Evolutionary conservation across 345 rosid genomes (phyloP), one percentile per base, ranked within the genome.

Genomic region (Hirschfeldia incana): DNA sequence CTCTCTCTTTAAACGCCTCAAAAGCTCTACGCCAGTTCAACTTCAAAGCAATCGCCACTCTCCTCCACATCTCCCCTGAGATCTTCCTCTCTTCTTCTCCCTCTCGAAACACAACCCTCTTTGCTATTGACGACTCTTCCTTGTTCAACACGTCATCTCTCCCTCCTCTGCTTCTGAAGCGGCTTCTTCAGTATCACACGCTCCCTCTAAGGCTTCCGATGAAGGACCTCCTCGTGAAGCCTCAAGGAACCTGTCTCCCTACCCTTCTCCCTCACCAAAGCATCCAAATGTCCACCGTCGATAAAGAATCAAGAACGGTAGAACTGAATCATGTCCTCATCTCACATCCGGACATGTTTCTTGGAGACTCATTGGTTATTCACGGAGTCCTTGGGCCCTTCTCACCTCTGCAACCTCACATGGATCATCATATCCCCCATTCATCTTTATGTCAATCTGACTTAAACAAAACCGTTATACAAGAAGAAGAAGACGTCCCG

Each of bases 341-440:
- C 8, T 81, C 97, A 4, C 86, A 90, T 53, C 97, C 97, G 1
- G 86, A 94, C 70, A 32, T 92, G 49, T 86, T 89, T 85, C 91
- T 92, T 74, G 88, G 85, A 70, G 90, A 83, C 42, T 80, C 84
- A 11, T 57, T 90, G 17, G 86, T 88, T 0, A 86, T 92, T 76
- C 94, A 94, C 42, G 97, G 97, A 3, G 89, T 94, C 85, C 74
- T 76, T 70, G 83, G 65, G 71, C 91, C 97, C 2, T 87, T 92
- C 79, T 80, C 86, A 21, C 81, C 87, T 4, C 26, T 86, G n/a
- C 51, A 69, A 37, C 66, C 67, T 74, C 75, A 53, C 30, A 57
- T 2, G 44, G 49, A 59, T 51, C 63, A 42, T 3, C n/a, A n/a
- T n/a, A 55, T 74, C 21, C 46, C 62, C 4, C 74, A 57, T 32